phyloP scores from a whole-genome alignment of 140 eudicot species.

The Senecio squalidus region DNA sequence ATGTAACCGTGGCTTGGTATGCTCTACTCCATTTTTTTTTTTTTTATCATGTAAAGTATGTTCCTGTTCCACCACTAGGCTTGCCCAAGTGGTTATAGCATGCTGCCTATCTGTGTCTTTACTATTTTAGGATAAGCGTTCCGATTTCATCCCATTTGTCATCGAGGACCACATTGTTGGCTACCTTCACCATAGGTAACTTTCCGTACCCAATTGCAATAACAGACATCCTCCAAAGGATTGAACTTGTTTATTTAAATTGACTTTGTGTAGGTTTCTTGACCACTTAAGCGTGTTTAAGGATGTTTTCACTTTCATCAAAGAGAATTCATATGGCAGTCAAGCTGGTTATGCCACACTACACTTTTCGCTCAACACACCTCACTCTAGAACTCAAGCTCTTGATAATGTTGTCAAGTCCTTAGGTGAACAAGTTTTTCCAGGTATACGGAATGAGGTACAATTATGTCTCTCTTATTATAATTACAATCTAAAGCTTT shows the following conservation, averaged over 20 bases:
- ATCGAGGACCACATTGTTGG: slow-evolving; percentile 68
- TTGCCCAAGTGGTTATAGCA: too few relatives aligned
- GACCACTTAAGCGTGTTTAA: slow-evolving; percentile 43
- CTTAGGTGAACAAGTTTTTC: slow-evolving; percentile 60
- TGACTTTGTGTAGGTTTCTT: slow-evolving; percentile 49
- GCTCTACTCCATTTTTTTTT: background rate
- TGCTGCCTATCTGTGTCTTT: background rate
- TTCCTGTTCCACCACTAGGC: too few relatives aligned
- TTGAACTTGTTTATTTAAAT: background rate
- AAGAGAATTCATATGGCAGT: slow-evolving; percentile 22
- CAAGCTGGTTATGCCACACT: slow-evolving; percentile 45
- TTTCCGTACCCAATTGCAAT: background rate
- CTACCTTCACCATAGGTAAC: slow-evolving; percentile 61
- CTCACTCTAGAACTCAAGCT: slow-evolving; percentile 54
- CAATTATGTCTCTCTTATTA: too few relatives aligned
- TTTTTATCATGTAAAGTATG: too few relatives aligned
- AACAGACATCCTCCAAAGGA: slow-evolving; percentile 1
- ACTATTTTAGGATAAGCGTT: slow-evolving; percentile 48
- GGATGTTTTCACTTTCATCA: slow-evolving; percentile 45
- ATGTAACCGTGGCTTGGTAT: slow-evolving; percentile 54
- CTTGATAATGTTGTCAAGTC: slow-evolving; percentile 55
- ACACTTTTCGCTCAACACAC: slow-evolving; percentile 47
- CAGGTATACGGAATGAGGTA: slow-evolving; percentile 85
- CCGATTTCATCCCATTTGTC: slow-evolving; percentile 69
- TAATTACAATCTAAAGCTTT: background rate